Conservation (phyloP, 768 basidiomycete genomes). For the Leucocoprinus leucothites region DNA sequence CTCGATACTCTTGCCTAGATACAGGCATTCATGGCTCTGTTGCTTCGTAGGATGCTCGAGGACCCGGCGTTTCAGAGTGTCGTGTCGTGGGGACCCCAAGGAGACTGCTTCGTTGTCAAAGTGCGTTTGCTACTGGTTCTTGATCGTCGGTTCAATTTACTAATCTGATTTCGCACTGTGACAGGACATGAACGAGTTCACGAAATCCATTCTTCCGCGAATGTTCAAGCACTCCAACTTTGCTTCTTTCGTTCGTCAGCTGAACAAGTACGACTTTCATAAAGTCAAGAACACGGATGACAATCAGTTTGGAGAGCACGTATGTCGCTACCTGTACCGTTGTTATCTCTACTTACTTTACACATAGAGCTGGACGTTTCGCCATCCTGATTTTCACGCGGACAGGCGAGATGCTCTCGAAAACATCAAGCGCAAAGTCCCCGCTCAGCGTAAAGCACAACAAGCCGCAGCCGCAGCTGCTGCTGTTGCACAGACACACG, state of each 20-base stretch:
- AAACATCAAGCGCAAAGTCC: slow-evolving; percentile 60
- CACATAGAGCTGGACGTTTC: slow-evolving; percentile 51
- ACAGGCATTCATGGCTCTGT: background rate
- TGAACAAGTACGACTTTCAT: slow-evolving; percentile 97
- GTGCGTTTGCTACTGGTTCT: slow-evolving; percentile 28
- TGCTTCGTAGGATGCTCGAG: slow-evolving; percentile 86
- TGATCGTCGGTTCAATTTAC: background rate
- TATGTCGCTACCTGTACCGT: slow-evolving; percentile 22
- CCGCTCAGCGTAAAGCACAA: slow-evolving; percentile 49
- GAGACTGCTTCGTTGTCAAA: slow-evolving; percentile 92
- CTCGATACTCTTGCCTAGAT: background rate
- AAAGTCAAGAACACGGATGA: slow-evolving; percentile 93
- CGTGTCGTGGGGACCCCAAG: slow-evolving; percentile 80
- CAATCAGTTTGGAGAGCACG: slow-evolving; percentile 63
- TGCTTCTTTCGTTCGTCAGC: slow-evolving; percentile 86
- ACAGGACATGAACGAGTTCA: slow-evolving; percentile 93
- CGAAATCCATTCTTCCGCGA: slow-evolving; percentile 83
- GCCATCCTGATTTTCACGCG: slow-evolving; percentile 59
- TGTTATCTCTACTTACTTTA: background rate
- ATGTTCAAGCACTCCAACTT: slow-evolving; percentile 97
- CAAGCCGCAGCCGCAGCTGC: slow-evolving; percentile 20
- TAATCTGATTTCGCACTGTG: background rate
- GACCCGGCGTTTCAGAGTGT: slow-evolving; percentile 68
- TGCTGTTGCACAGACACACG: slow-evolving; percentile 6
- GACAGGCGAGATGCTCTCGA: slow-evolving; percentile 52